phyloP scores from a whole-genome alignment of 2,329 filamentous ascomycete genomes.

The Diaporthe citrichinensis region DNA sequence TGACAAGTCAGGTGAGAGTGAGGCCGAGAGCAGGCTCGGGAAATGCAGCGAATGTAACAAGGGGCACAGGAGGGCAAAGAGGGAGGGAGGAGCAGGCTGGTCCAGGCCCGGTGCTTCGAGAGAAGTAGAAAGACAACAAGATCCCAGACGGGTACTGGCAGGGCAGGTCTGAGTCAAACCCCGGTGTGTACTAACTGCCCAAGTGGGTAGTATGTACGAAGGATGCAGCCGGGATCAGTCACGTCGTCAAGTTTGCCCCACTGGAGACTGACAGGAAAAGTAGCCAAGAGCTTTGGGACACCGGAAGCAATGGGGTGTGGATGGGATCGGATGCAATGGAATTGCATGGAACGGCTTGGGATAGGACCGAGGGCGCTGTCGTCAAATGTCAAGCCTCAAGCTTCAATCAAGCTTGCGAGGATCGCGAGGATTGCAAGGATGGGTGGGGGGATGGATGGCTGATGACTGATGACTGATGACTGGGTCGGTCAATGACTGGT shows the following conservation, averaged over 20 bases:
- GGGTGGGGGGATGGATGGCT: conserved; percentile 15
- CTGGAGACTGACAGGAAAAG: neutral
- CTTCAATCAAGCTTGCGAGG: conserved; percentile 21
- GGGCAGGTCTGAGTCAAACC: conserved; percentile 42
- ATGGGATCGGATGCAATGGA: neutral
- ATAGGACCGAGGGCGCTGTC: neutral
- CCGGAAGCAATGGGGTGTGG: neutral
- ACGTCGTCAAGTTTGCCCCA: conserved; percentile 36
- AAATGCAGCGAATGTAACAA: conserved; percentile 14
- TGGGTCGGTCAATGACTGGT: conserved; percentile 17
- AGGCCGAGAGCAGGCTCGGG: conserved; percentile 30
- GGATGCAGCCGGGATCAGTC: conserved; percentile 26
- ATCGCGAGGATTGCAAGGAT: neutral
- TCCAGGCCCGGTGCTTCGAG: conserved; percentile 5
- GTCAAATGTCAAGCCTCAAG: conserved; percentile 30
- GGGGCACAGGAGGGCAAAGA: neutral
- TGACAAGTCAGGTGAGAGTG: conserved; percentile 34
- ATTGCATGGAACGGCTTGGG: neutral
- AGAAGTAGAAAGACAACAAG: conserved; percentile 5
- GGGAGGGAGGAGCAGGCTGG: neutral
- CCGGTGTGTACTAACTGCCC: conserved; percentile 5
- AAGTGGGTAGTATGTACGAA: conserved; percentile 3
- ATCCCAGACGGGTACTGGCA: conserved; percentile 40
- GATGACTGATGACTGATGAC: conserved; percentile 25
- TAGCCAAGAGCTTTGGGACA: neutral